phyloP scores from a whole-genome alignment of 805 yeast genomes.

The Ogataea dorogensis region DNA sequence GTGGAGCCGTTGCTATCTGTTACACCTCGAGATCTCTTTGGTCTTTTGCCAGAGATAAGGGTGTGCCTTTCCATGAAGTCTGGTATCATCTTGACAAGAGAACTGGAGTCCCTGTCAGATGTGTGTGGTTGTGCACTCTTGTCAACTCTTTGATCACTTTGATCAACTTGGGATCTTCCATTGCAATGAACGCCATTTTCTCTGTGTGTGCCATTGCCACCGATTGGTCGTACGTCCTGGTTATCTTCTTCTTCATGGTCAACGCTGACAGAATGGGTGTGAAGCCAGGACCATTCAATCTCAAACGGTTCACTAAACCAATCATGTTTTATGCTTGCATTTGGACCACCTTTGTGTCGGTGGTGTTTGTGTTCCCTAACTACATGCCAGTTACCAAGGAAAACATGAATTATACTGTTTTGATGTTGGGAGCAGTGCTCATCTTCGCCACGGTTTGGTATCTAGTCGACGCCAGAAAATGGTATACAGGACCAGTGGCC shows the following conservation, averaged over 20 bases:
- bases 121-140: conserved; percentile 43
- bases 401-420: conserved; percentile 56
- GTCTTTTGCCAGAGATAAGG: conserved; percentile 57
- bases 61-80: conserved; percentile 46
- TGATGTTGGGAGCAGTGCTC: conserved; percentile 43
- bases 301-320: conserved; percentile 42
- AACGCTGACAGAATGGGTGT: conserved; percentile 47
- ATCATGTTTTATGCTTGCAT: conserved; percentile 41
- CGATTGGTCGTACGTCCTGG: conserved; percentile 49
- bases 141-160: conserved; percentile 44
- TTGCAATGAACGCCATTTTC: conserved; percentile 54
- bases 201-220: conserved; percentile 53
- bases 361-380: conserved; percentile 53
- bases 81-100: conserved; percentile 41
- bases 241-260: conserved; percentile 41
- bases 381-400: conserved; percentile 41
- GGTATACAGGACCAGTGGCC: conserved; percentile 56
- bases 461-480: conserved; percentile 46
- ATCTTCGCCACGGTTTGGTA: conserved; percentile 44
- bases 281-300: conserved; percentile 47
- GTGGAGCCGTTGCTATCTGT: conserved; percentile 51
- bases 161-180: conserved; percentile 41
- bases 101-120: conserved; percentile 43
- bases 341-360: conserved; percentile 48
- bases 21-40: conserved; percentile 53